Evolutionary conservation across 208 protist genomes (phyloP).

Genomic region (Wallacemonas sp.): DNA sequence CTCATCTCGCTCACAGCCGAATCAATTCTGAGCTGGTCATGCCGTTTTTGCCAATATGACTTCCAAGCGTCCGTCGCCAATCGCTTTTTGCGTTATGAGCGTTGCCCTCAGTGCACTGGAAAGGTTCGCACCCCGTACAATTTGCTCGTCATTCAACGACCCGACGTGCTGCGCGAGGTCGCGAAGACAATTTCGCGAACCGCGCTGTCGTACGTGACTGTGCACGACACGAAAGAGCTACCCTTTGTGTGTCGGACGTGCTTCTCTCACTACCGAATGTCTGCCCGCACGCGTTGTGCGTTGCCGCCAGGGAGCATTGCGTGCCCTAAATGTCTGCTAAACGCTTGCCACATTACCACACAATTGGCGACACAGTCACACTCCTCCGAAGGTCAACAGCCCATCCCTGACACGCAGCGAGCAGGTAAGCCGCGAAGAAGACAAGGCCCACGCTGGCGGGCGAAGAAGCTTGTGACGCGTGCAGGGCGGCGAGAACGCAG

Average conservation of each 20-base stretch:
- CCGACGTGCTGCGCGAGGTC: constrained; percentile 73
- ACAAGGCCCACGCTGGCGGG: neutral
- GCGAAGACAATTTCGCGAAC: constrained; percentile 44
- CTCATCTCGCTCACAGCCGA: constrained; percentile 50
- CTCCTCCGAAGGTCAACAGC: too few relatives aligned
- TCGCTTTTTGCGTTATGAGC: constrained; percentile 52
- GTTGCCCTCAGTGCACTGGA: constrained; percentile 75
- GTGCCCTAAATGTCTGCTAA: constrained; percentile 76
- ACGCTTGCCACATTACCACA: constrained; percentile 11
- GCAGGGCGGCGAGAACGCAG: constrained; percentile 17
- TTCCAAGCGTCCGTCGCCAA: constrained; percentile 56
- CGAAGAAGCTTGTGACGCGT: neutral
- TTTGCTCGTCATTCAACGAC: constrained; percentile 62
- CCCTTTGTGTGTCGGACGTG: constrained; percentile 80
- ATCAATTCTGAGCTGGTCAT: constrained; percentile 56
- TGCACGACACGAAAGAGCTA: constrained; percentile 49
- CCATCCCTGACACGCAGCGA: too few relatives aligned
- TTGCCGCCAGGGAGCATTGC: constrained; percentile 40
- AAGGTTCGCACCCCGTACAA: constrained; percentile 43
- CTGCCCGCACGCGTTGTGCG: constrained; percentile 56
- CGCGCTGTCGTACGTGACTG: constrained; percentile 45
- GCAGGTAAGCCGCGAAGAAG: too few relatives aligned
- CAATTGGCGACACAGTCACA: too few relatives aligned
- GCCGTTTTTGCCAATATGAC: constrained; percentile 54
- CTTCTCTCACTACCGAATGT: constrained; percentile 67